Evolutionary conservation across 805 yeast species (phyloP).

Genomic region (Metschnikowia lachancei): DNA sequence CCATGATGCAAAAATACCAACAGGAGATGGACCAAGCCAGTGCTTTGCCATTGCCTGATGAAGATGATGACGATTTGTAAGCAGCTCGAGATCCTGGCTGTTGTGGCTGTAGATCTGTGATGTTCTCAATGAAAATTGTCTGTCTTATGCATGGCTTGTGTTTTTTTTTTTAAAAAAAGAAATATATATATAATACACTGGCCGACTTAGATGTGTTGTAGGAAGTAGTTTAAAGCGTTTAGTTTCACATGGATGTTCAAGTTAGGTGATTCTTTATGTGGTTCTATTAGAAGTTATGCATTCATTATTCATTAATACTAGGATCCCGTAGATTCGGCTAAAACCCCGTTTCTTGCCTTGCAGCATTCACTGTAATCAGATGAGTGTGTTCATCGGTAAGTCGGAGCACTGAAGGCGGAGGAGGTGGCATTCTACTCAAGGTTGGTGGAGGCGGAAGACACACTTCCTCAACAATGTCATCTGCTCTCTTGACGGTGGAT

Average conservation of each 20-base stretch:
- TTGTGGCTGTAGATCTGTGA: neutral
- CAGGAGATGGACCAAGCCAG: constrained; percentile 99
- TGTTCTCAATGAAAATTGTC: neutral
- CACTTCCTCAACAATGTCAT: constrained; percentile 12
- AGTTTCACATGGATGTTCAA: too few species aligned
- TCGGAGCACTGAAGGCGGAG: constrained; percentile 19
- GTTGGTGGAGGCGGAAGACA: constrained; percentile 23
- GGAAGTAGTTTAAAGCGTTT: too few species aligned
- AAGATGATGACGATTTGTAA: constrained; percentile 98
- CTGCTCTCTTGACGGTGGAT: constrained; percentile 16
- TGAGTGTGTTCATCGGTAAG: constrained; percentile 15
- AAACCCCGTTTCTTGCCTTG: constrained; percentile 15
- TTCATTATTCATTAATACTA: neutral
- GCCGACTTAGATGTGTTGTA: neutral
- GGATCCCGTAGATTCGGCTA: neutral
- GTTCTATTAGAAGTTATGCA: too few species aligned
- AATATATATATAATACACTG: constrained; percentile 7
- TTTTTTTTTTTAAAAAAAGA: neutral
- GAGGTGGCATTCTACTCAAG: constrained; percentile 16
- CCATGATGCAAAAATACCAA: constrained; percentile 96
- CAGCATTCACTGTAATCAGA: constrained; percentile 14
- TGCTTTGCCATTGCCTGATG: constrained; percentile 99
- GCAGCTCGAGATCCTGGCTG: constrained; percentile 3
- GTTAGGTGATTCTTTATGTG: neutral
- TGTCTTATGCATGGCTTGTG: constrained; percentile 10